Percentiles rank a stretch among this genome's conserved stretches.
These are phyloP conservation scores for Suhomyces atakaporum DNA, from an alignment of 1,139 yeast genomes.

Conservation along the genomic window DNA sequence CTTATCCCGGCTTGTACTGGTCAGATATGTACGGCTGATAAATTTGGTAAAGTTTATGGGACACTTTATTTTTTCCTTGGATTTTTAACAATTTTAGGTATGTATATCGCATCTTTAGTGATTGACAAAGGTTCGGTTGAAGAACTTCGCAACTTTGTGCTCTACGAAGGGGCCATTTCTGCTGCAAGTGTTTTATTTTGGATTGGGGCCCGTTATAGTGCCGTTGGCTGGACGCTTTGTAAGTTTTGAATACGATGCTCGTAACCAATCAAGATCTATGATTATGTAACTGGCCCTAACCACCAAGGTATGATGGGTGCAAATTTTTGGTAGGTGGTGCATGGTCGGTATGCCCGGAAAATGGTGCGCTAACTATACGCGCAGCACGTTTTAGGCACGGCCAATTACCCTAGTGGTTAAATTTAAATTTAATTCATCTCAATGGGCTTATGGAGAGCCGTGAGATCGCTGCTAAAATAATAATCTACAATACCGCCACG, in stretches of 20 bases:
- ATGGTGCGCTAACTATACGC: too few species aligned
- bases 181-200: constrained; percentile 19
- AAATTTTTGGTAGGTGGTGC: neutral
- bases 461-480: too few species aligned
- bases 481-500: too few species aligned
- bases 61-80: constrained; percentile 28
- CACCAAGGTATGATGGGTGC: constrained; percentile 2
- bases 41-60: constrained; percentile 35
- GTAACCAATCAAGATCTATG: too few species aligned
- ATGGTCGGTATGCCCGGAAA: too few species aligned
- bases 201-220: constrained; percentile 12
- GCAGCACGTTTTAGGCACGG: too few species aligned
- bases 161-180: constrained; percentile 30
- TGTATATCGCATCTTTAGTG: constrained; percentile 41
- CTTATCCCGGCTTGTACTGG: constrained; percentile 36
- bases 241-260: constrained; percentile 5
- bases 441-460: neutral
- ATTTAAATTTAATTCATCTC: too few species aligned
- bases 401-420: constrained; percentile 1
- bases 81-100: constrained; percentile 34
- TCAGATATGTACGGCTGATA: constrained; percentile 30
- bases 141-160: constrained; percentile 14
- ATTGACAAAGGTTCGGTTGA: constrained; percentile 12
- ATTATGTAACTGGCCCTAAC: neutral
- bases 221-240: constrained; percentile 12